These are phyloP conservation scores for Paraphaeosphaeria sporulosa DNA, from an alignment of 2,329 filamentous ascomycete species.

Conservation along the genomic window DNA sequence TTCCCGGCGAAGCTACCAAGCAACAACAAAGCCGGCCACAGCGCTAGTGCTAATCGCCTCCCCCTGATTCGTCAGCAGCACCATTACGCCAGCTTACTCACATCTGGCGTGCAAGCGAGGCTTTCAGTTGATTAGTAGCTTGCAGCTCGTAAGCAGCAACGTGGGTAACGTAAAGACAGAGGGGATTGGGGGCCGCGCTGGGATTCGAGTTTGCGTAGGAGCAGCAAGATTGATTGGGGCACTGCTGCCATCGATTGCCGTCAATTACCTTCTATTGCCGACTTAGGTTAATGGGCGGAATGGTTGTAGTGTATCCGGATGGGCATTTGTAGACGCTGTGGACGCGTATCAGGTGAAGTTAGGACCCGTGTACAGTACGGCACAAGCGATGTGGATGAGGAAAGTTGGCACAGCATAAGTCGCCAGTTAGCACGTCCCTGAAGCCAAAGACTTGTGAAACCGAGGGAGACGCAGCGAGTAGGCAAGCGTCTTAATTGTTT, in stretches of 20 bases:
- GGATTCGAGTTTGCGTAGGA: not conserved
- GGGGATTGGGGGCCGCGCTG: not conserved
- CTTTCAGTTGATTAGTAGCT: not conserved
- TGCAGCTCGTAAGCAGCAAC: conserved; percentile 3
- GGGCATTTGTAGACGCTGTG: no score
- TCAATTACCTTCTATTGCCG: no score
- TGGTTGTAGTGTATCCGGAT: no score
- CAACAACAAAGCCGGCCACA: conserved; percentile 6
- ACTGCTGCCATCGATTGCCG: no score
- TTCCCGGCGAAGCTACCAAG: conserved; percentile 6
- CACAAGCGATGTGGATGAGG: no score
- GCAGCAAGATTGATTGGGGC: no score
- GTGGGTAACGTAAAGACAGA: not conserved
- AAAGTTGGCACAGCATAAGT: no score
- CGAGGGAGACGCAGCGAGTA: not conserved
- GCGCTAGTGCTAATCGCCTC: conserved; percentile 23
- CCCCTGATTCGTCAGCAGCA: conserved; percentile 22
- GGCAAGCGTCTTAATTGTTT: not conserved
- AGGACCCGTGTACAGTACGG: no score
- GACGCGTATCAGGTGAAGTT: no score
- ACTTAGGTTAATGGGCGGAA: no score
- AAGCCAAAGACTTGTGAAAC: no score
- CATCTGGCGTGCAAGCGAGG: conserved; percentile 2
- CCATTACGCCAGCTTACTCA: conserved; percentile 35
- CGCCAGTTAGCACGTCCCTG: no score